Evolutionary conservation across 345 rosid species (phyloP).

Genomic region (Kernera saxatilis): DNA sequence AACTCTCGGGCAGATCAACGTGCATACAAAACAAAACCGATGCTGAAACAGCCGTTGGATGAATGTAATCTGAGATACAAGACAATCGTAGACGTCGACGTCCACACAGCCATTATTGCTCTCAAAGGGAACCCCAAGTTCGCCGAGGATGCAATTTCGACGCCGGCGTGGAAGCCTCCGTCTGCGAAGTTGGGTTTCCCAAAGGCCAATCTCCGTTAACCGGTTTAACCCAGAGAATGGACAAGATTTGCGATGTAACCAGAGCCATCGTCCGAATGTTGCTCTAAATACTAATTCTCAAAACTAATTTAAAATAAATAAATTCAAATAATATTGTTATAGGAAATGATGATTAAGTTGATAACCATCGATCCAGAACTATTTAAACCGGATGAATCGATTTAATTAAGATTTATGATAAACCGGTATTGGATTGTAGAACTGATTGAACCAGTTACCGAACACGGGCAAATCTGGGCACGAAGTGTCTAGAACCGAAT

Average conservation of each 20-base stretch:
- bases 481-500: slow-evolving; percentile 22
- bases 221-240: slow-evolving; percentile 22
- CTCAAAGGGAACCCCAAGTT: slow-evolving; percentile 35
- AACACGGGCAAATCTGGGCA: slow-evolving; percentile 7
- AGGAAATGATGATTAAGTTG: too few species aligned
- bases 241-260: slow-evolving; percentile 27
- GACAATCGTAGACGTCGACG: slow-evolving; percentile 28
- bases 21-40: slow-evolving; percentile 22
- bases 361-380: background rate
- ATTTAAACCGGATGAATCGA: background rate
- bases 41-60: slow-evolving; percentile 23
- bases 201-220: slow-evolving; percentile 28
- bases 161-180: slow-evolving; percentile 24
- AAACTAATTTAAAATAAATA: background rate
- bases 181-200: slow-evolving; percentile 21
- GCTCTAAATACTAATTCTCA: background rate
- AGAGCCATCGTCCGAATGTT: slow-evolving; percentile 32
- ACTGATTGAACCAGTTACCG: background rate
- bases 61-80: slow-evolving; percentile 33
- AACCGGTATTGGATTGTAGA: background rate
- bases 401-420: background rate
- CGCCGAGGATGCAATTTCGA: slow-evolving; percentile 22
- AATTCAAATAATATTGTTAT: background rate
- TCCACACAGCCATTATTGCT: slow-evolving; percentile 29
- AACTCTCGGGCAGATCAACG: slow-evolving; percentile 21